Percentiles rank a stretch among this genome's conserved stretches.
phyloP scores from a whole-genome alignment of 208 protist genomes.

The Porcisia hertigi region DNA sequence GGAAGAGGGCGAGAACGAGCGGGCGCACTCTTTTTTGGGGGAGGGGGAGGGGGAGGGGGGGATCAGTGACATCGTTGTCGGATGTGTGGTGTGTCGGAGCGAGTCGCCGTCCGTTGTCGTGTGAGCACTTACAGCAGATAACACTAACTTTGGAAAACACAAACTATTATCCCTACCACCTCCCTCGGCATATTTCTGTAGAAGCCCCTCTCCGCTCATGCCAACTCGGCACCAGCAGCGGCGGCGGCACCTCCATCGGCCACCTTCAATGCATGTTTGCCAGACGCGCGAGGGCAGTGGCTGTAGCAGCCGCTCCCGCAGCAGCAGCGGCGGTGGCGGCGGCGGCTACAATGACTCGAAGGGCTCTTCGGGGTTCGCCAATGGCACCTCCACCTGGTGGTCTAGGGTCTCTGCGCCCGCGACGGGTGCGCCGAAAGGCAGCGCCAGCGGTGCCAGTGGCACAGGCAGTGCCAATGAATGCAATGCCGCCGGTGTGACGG shows the following conservation, averaged over 20 bases:
- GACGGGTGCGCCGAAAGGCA: not conserved
- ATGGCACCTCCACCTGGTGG: not conserved
- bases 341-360: not conserved
- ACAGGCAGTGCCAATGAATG: too few relatives aligned
- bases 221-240: not conserved
- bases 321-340: not conserved
- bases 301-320: too few relatives aligned
- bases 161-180: not conserved
- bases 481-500: not conserved
- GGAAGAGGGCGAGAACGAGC: too few relatives aligned
- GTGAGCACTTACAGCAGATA: too few relatives aligned
- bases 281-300: slow-evolving; percentile 8
- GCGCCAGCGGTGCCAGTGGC: not conserved
- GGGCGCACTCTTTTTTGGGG: too few relatives aligned
- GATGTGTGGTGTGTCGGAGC: not conserved
- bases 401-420: not conserved
- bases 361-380: not conserved
- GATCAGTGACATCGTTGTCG: not conserved
- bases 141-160: too few relatives aligned
- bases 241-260: slow-evolving; percentile 4
- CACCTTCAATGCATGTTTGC: slow-evolving; percentile 14
- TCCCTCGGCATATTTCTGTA: not conserved
- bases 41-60: too few relatives aligned
- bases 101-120: too few relatives aligned
- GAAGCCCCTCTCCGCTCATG: not conserved